A percentile compares a stretch with the other conserved stretches of the same genome.
Conservation (phyloP, 352 stramenopile species). For the Phytophthora europaea region DNA sequence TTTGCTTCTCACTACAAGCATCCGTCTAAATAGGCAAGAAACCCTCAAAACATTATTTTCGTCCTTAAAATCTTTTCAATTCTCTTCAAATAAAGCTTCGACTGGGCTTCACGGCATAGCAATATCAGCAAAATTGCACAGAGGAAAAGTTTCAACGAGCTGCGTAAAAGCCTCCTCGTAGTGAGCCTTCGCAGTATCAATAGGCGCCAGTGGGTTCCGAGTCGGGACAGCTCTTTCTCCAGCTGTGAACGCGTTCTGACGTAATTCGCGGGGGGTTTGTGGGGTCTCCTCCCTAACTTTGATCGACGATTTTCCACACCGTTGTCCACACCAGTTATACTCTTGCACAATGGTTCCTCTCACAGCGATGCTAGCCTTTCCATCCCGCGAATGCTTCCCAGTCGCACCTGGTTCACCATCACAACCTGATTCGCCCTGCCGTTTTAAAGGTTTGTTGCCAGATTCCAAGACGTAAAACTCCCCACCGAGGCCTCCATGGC, state of each 20-base stretch:
- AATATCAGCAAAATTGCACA: conserved; percentile 1
- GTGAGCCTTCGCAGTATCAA: conserved; percentile 1
- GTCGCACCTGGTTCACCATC: neutral
- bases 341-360: neutral
- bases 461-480: conserved; percentile 2
- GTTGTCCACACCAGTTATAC: neutral
- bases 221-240: neutral
- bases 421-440: neutral
- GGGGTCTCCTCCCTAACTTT: neutral
- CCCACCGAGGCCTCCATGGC: neutral
- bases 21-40: neutral
- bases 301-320: neutral
- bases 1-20: neutral
- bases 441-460: neutral
- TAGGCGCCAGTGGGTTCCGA: neutral
- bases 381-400: neutral
- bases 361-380: neutral
- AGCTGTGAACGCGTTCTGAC: neutral
- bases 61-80: neutral
- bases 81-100: neutral
- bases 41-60: neutral
- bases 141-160: neutral
- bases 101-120: neutral
- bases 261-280: neutral
- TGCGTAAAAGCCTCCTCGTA: neutral